These are phyloP conservation scores for Raffaelea arxii DNA, from an alignment of 2,329 filamentous ascomycete genomes.

Conservation along the genomic window DNA sequence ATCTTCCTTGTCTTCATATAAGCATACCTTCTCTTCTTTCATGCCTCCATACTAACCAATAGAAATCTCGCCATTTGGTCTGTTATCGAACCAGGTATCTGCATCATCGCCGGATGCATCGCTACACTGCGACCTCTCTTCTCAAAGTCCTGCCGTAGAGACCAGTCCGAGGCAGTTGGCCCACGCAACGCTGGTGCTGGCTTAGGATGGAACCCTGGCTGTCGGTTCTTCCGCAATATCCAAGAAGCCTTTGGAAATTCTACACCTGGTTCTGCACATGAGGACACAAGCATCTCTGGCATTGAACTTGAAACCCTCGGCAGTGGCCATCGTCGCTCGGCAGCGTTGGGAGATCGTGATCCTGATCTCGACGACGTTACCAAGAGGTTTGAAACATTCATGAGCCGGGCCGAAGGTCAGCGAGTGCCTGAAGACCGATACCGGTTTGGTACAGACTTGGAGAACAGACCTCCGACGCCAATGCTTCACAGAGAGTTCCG, in stretches of 20 bases:
- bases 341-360: background rate
- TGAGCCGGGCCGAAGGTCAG: too few species aligned
- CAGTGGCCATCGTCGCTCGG: too few species aligned
- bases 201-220: too few species aligned
- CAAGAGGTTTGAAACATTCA: background rate
- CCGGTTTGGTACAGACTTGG: background rate
- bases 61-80: constrained; percentile 29
- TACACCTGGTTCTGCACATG: background rate
- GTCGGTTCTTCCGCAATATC: background rate
- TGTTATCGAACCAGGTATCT: constrained; percentile 26
- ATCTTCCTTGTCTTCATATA: constrained; percentile 10
- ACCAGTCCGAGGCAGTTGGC: too few species aligned
- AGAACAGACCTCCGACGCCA: background rate
- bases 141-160: too few species aligned
- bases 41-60: background rate
- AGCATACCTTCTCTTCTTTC: constrained; percentile 11
- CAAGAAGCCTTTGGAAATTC: background rate
- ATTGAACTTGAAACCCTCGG: background rate
- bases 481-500: background rate
- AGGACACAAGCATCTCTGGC: background rate
- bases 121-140: constrained; percentile 19
- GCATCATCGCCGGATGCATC: constrained; percentile 24
- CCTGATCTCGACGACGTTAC: background rate
- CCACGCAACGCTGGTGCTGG: too few species aligned
- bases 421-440: too few species aligned